A percentile compares a stretch with the other conserved stretches of the same genome.
These are phyloP conservation scores for Groenewaldozyma auringiensis DNA, from an alignment of 1,139 yeast species.

Conservation along the genomic window DNA sequence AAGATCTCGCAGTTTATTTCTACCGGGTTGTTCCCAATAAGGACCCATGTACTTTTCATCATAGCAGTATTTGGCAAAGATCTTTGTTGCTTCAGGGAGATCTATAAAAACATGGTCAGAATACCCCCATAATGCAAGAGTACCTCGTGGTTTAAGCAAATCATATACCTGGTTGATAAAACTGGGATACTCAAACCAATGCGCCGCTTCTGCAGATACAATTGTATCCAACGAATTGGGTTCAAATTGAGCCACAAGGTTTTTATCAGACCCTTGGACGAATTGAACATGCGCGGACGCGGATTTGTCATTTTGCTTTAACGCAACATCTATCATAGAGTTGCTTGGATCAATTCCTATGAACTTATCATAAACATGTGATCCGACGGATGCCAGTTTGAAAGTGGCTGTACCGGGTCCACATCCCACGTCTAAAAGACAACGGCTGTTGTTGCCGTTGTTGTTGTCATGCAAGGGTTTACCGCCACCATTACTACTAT, in stretches of 20 bases:
- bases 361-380: conserved; percentile 38
- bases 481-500: no score
- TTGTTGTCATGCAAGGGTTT: neutral
- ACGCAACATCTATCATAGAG: conserved; percentile 53
- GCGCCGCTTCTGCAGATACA: conserved; percentile 72
- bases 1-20: conserved; percentile 42
- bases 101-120: conserved; percentile 50
- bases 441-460: neutral
- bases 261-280: conserved; percentile 30
- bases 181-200: conserved; percentile 58
- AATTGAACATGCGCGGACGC: no score
- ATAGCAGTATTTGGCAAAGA: conserved; percentile 37
- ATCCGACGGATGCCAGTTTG: conserved; percentile 31
- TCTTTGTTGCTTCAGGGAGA: conserved; percentile 37
- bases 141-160: conserved; percentile 51
- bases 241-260: conserved; percentile 8
- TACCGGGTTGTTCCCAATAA: conserved; percentile 72
- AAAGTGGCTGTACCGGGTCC: conserved; percentile 79
- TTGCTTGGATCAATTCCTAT: conserved; percentile 62
- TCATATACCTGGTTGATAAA: conserved; percentile 47
- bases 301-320: conserved; percentile 14
- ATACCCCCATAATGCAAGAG: conserved; percentile 74
- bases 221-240: conserved; percentile 29
- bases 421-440: conserved; percentile 60
- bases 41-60: conserved; percentile 52